These are phyloP conservation scores for Dryas octopetala DNA, from an alignment of 306 rosid genomes.

Conservation along the genomic window DNA sequence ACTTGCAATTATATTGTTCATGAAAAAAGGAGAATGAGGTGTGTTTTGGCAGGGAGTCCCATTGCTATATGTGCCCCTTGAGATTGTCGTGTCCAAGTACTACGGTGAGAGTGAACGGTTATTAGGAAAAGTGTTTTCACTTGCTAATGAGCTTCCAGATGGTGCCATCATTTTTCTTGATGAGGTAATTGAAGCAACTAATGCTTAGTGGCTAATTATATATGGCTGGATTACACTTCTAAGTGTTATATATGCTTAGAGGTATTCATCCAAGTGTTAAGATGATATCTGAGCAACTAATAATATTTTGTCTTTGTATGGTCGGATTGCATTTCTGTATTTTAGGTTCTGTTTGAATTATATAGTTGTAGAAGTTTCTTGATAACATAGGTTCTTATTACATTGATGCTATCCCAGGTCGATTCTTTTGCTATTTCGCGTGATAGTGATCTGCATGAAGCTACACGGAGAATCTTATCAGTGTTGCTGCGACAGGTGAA, in stretches of 20 bases:
- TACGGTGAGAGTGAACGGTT: slow-evolving; percentile 91
- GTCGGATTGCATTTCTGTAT: background rate
- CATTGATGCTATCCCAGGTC: slow-evolving; percentile 36
- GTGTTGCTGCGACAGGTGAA: slow-evolving; percentile 57
- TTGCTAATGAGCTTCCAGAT: slow-evolving; percentile 63
- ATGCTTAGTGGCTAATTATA: background rate
- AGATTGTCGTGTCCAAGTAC: slow-evolving; percentile 77
- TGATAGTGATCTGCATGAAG: slow-evolving; percentile 84
- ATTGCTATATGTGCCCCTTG: slow-evolving; percentile 83
- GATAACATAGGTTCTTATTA: background rate
- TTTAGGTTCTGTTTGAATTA: background rate
- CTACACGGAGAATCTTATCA: slow-evolving; percentile 80
- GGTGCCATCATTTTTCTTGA: slow-evolving; percentile 91
- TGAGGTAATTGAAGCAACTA: slow-evolving; percentile 54
- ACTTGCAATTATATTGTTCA: too few species aligned
- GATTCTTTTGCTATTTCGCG: slow-evolving; percentile 88
- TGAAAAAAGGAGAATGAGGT: background rate
- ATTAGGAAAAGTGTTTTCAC: slow-evolving; percentile 75
- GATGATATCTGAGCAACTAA: background rate
- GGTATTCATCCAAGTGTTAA: background rate
- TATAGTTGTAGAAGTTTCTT: background rate
- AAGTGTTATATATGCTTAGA: background rate
- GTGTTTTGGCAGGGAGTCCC: slow-evolving; percentile 73
- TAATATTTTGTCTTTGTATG: background rate
- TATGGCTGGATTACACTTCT: too few species aligned